Evolutionary conservation across 768 basidiomycete species (phyloP).

Genomic region (Floccularia luteovirens): DNA sequence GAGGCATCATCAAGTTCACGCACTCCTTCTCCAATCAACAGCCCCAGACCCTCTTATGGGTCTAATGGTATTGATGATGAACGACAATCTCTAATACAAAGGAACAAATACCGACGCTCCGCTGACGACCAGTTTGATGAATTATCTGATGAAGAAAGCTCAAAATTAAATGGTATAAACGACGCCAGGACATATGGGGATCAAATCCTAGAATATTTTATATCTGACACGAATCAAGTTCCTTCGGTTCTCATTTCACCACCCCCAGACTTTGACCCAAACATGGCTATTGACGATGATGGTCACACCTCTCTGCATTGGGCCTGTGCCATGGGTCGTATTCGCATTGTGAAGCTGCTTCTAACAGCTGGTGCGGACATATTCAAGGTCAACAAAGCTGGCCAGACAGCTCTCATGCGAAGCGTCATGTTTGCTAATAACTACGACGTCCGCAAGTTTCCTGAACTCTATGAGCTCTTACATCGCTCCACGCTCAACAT

Average conservation of each 20-base stretch:
- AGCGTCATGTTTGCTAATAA: slow-evolving; percentile 99
- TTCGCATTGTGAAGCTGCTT: slow-evolving; percentile 90
- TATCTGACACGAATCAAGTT: slow-evolving; percentile 91
- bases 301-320: slow-evolving; percentile 96
- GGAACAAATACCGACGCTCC: slow-evolving; percentile 41
- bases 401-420: slow-evolving; percentile 97
- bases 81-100: slow-evolving; percentile 26
- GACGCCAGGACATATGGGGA: slow-evolving; percentile 81
- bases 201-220: slow-evolving; percentile 96
- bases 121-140: slow-evolving; percentile 38
- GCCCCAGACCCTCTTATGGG: slow-evolving; percentile 38
- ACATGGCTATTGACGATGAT: slow-evolving; percentile 96
- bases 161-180: slow-evolving; percentile 32
- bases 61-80: slow-evolving; percentile 33
- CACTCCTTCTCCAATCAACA: slow-evolving; percentile 84
- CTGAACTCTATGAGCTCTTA: slow-evolving; percentile 91
- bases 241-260: slow-evolving; percentile 84
- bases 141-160: slow-evolving; percentile 32
- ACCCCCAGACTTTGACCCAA: slow-evolving; percentile 88
- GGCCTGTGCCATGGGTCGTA: slow-evolving; percentile 98
- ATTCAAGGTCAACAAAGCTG: slow-evolving; percentile 93
- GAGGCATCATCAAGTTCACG: slow-evolving; percentile 83
- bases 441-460: slow-evolving; percentile 98
- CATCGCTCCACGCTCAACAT: slow-evolving; percentile 99
- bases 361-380: slow-evolving; percentile 93